Evolutionary conservation across 495 filamentous ascomycete species (phyloP), one percentile per base, ranked within the genome.

Genomic region (Filosporella fistucella): DNA sequence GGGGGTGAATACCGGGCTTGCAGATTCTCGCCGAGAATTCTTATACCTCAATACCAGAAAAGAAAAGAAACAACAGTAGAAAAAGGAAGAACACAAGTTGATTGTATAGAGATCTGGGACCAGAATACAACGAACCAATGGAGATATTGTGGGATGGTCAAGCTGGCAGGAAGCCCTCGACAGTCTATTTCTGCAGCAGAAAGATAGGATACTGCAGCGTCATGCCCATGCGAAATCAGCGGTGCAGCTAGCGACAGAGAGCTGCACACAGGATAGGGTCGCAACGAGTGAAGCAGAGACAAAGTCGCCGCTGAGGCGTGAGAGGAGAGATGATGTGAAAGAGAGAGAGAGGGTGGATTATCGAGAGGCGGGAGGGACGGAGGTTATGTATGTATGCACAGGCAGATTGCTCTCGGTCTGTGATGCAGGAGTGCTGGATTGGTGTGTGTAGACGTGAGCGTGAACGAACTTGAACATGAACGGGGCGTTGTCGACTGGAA

Each of bases 101-200:
- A 26, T 47, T 47, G 45, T 54, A 43, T 44, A 32, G 33, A 47
- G 47, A 54, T 54, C 35, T 30, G 25, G 18, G 42, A 58, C 32
- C 50, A 58, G 36, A 30, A 57, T 45, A 58, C 50, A 47, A 47
- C 29, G 32, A 54, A 54, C 42, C 24, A 58, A 37, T 44, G 36
- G 39, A 49, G 39, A 39, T 38, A n/a, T 39, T 30, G 16, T 22
- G 21, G 14, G 35, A 38, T n/a, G 28, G 16, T 42, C 41, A 45
- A 36, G 45, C 9, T 47, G 47, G 38, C 47, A 48, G 24, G 32
- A 49, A 26, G 28, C 45, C 50, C 32, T 37, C 26, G 33, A 36
- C 24, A 37, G 45, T 43, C 42, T 57, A 41, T 30, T 35, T 42
- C 42, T 49, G 39, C 36, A 36, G 40, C 42, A 46, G 53, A 45